phyloP scores from a whole-genome alignment of 1,139 yeast species.

The Pichia norvegensis region DNA sequence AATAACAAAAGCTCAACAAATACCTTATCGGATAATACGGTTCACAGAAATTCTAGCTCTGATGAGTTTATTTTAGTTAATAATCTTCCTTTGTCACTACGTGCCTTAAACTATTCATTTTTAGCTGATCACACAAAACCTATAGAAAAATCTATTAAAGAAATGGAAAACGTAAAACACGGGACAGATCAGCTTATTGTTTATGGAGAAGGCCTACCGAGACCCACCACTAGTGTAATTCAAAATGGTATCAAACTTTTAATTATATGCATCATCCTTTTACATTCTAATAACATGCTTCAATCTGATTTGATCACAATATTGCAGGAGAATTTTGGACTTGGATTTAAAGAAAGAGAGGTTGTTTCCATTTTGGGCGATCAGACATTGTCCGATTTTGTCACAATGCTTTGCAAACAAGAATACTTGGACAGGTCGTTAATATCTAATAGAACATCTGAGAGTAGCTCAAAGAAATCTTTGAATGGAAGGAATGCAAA shows the following conservation, averaged over 20 bases:
- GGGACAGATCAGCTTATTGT: neutral
- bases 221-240: constrained; percentile 22
- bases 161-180: constrained; percentile 3
- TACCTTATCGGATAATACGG: neutral
- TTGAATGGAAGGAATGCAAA: constrained; percentile 10
- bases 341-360: constrained; percentile 19
- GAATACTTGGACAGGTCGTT: constrained; percentile 24
- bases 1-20: neutral
- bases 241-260: constrained; percentile 29
- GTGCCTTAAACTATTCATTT: constrained; percentile 19
- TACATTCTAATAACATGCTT: constrained; percentile 30
- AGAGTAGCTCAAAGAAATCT: constrained; percentile 10
- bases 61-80: constrained; percentile 25
- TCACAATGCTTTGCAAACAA: constrained; percentile 26
- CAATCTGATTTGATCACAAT: constrained; percentile 29
- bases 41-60: neutral
- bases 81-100: constrained; percentile 16
- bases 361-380: constrained; percentile 17
- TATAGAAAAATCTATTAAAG: constrained; percentile 11
- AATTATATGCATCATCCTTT: constrained; percentile 26
- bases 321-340: constrained; percentile 24
- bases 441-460: constrained; percentile 1
- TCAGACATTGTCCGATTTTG: constrained; percentile 23
- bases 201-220: constrained; percentile 17
- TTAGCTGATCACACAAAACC: constrained; percentile 13